Evolutionary conservation across 345 rosid genomes (phyloP).

Genomic region (Angophora floribunda): DNA sequence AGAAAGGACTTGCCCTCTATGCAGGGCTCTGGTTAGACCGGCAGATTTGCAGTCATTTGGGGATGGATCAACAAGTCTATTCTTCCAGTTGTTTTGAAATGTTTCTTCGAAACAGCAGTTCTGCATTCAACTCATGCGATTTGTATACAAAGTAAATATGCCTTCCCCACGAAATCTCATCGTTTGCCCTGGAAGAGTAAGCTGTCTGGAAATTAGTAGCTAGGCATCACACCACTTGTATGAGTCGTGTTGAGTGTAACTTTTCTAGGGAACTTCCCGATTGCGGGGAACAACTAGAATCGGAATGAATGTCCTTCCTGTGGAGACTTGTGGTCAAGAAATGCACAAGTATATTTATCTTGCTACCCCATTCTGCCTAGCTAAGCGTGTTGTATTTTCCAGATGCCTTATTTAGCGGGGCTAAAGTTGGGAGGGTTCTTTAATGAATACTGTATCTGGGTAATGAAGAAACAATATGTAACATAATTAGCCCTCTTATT

Average conservation of each 20-base stretch:
- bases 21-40: conserved; percentile 45
- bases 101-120: not conserved
- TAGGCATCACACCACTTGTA: not conserved
- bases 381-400: not conserved
- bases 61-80: conserved; percentile 51
- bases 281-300: not conserved
- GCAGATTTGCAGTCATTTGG: conserved; percentile 37
- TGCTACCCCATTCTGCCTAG: not conserved
- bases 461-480: not conserved
- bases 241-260: not conserved
- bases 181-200: not conserved
- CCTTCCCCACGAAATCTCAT: not conserved
- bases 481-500: not conserved
- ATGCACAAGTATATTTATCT: not conserved
- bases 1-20: conserved; percentile 60
- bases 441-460: not conserved
- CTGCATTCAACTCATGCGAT: not conserved
- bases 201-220: not conserved
- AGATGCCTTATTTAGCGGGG: not conserved
- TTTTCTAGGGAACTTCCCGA: not conserved
- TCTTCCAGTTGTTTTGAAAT: conserved; percentile 36
- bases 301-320: not conserved
- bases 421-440: not conserved
- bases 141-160: not conserved
- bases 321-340: not conserved